Conservation (phyloP, 2,329 filamentous ascomycete species). For the Neofusicoccum laricinum region DNA sequence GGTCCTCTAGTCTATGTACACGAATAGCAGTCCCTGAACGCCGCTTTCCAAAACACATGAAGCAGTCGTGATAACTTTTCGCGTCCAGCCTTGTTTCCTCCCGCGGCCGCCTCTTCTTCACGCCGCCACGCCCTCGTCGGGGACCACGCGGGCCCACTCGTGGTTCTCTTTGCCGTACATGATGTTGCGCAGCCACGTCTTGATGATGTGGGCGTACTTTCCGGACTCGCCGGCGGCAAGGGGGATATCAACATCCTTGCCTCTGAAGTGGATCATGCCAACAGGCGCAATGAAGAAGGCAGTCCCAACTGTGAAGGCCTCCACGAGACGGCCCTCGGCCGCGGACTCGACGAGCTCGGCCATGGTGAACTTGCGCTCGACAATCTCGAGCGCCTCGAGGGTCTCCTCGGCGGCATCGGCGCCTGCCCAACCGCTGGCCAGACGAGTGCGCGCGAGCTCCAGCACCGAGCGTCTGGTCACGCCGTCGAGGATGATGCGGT, state of each 20-base stretch:
- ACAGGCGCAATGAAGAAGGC: slow-evolving; percentile 57
- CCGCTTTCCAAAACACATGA: neutral
- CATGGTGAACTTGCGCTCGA: slow-evolving; percentile 82
- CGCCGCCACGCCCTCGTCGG: slow-evolving; percentile 28
- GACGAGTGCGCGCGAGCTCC: slow-evolving; percentile 64
- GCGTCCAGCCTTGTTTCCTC: too few species aligned
- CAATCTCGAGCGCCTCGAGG: slow-evolving; percentile 58
- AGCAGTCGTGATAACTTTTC: neutral
- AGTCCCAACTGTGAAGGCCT: slow-evolving; percentile 84
- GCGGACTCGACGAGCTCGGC: slow-evolving; percentile 70
- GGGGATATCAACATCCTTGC: slow-evolving; percentile 43
- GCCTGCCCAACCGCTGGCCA: slow-evolving; percentile 40
- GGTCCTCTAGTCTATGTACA: neutral
- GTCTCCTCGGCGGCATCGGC: slow-evolving; percentile 19
- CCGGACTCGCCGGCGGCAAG: slow-evolving; percentile 40
- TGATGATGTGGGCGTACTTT: slow-evolving; percentile 41
- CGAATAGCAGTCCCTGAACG: neutral
- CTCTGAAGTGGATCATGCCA: slow-evolving; percentile 44
- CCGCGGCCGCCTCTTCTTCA: neutral
- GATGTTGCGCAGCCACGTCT: slow-evolving; percentile 47
- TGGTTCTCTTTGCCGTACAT: slow-evolving; percentile 49
- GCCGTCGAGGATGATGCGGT: slow-evolving; percentile 81
- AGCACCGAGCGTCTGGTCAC: slow-evolving; percentile 81
- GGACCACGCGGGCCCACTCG: slow-evolving; percentile 47
- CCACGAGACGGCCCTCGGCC: slow-evolving; percentile 72